Percentiles rank a stretch among this genome's conserved stretches.
phyloP scores from a whole-genome alignment of 257 asterid genomes.

The Phtheirospermum japonicum region DNA sequence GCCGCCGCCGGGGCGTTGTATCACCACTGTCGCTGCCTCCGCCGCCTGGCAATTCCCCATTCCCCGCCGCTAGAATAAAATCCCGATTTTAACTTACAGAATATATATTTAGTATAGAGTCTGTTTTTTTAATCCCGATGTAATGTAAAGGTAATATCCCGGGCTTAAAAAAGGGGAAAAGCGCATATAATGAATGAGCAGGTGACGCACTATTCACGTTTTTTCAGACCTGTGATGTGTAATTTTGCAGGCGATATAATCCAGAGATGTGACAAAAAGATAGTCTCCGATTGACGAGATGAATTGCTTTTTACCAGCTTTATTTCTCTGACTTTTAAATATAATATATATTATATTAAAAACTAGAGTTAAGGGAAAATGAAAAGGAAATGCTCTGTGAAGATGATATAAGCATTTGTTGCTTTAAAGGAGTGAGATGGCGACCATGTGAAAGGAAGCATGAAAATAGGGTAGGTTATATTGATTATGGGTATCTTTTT shows the following conservation, averaged over 20 bases:
- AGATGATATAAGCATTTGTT: neutral
- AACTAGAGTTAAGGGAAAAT: too few species aligned
- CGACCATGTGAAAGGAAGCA: neutral
- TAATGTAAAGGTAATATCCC: neutral
- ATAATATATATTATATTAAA: too few species aligned
- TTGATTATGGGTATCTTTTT: neutral
- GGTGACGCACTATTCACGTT: conserved; percentile 25
- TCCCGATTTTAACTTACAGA: neutral
- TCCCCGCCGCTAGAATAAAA: neutral
- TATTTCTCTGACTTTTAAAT: too few species aligned
- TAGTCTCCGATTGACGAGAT: conserved; percentile 26
- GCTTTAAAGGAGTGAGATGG: neutral
- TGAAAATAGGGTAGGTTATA: conserved; percentile 10
- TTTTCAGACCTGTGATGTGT: neutral
- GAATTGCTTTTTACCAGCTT: too few species aligned
- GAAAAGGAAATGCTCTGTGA: too few species aligned
- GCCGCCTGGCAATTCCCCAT: conserved; percentile 97
- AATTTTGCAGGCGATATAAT: conserved; percentile 14
- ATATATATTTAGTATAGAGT: neutral
- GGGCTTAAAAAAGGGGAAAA: conserved; percentile 19
- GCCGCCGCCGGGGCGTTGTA: conserved; percentile 51
- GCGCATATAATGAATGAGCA: conserved; percentile 18
- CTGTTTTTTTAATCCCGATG: neutral
- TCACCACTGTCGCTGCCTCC: conserved; percentile 79
- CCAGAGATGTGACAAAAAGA: conserved; percentile 28